Evolutionary conservation across 2,329 filamentous ascomycete species (phyloP), one percentile per base, ranked within the genome.

Genomic region (Annulohypoxylon truncatum): DNA sequence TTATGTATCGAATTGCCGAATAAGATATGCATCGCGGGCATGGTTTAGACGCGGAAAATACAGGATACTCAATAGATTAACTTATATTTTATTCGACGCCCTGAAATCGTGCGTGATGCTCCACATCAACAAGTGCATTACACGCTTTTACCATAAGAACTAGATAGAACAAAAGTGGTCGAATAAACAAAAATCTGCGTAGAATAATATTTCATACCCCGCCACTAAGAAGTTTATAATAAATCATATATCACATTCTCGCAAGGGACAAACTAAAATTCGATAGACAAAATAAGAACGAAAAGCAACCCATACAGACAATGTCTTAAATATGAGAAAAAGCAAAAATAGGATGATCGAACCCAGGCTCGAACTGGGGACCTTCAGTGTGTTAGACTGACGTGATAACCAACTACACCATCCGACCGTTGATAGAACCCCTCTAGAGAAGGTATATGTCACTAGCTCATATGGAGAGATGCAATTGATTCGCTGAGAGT

Each of bases 381-480:
- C 76, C 76, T 77, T 77, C 74, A 77, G 76, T 77, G 75, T 77
- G 79, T 82, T 82, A 82, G 79, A 82, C 80, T 81, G 79, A 82
- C 77, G 80, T 82, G 80, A 82, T 82, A 81, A 82, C 79, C 80
- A 82, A 82, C 80, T 73, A 79, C 77, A 77, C 76, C 76, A 77
- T 64, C 81, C 73, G 69, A 74, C 73, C 72, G 7, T 2, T 13
- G 15, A n/a, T 6, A 7, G 6, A 22, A 4, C 12, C 13, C 18
- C 9, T 31, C 20, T 38, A 10, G 22, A 10, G 20, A 8, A 42
- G 8, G 18, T 10, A 20, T 20, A 20, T 42, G 22, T 10, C 4
- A 9, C 38, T 12, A 12, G 15, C 3, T 20, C 3, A 9, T 12
- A 12, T 4, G 9, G 9, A 22, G 7, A 42, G 13, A 22, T 12